Evolutionary conservation across 306 rosid species (phyloP), one percentile per base, ranked within the genome.

Genomic region (Quercus robur): DNA sequence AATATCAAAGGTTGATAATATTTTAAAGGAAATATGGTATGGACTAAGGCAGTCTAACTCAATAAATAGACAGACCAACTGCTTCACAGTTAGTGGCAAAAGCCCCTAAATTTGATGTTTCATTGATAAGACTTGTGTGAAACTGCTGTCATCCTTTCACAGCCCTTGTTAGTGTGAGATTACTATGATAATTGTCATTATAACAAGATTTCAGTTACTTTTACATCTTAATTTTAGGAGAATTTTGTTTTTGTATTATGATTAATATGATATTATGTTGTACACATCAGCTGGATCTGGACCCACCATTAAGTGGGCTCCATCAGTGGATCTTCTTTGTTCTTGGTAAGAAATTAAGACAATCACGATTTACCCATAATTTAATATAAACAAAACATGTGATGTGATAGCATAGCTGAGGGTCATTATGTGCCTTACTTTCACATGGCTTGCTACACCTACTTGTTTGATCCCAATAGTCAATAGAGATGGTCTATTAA

Each of bases 401-500:
- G 90, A 91, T 84, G 86, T 86, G 83, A 83, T 75, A 83, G 88
- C 81, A 85, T 74, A 91, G 86, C 85, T 52, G 72, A 83, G 88
- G 81, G 88, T 79, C 84, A 84, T 83, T 81, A 67, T 77, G 86
- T 64, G 86, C 78, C 88, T 85, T 75, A 81, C 71, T 85, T 82
- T 84, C 92, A 87, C 92, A 83, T 92, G 93, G 80, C 82, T 78
- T 85, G 84, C 85, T 81, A 66, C 85, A 87, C 92, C 97, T 70
- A 83, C 82, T 85, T 83, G 74, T 78, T 81, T 84, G 83, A 78
- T 87, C 81, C 58, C 80, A 88, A 84, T 82, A 81, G 87, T 55
- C 78, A 88, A 84, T 82, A 81, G 87, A 71, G 97, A 92, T 88
- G 84, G 93, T 90, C 94, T 77, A 87, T 87, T 88, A 70, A 86